These are phyloP conservation scores for Claviceps spartinae DNA, from an alignment of 2,329 filamentous ascomycete genomes.

Conservation along the genomic window DNA sequence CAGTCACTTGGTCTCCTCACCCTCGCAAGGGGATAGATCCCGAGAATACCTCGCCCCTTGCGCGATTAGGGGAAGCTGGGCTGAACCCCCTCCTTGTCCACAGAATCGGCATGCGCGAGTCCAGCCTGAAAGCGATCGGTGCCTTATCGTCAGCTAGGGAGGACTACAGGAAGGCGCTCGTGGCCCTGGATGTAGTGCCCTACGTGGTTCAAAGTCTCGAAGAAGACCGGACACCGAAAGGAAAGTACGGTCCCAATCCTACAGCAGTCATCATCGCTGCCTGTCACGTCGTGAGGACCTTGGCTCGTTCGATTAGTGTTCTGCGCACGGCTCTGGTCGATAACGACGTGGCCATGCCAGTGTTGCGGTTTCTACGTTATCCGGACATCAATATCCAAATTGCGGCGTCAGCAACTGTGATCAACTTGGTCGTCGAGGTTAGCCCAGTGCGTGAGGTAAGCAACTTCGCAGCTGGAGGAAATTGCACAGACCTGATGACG, in stretches of 20 bases:
- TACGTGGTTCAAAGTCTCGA: constrained; percentile 71
- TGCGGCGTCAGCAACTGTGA: constrained; percentile 70
- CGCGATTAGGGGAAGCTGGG: constrained; percentile 46
- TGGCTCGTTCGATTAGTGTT: constrained; percentile 74
- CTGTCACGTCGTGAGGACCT: constrained; percentile 65
- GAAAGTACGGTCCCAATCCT: constrained; percentile 55
- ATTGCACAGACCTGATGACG: no score
- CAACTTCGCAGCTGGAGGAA: constrained; percentile 7
- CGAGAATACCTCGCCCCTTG: constrained; percentile 20
- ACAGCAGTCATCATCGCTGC: constrained; percentile 68
- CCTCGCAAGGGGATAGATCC: constrained; percentile 21
- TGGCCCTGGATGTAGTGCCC: constrained; percentile 66
- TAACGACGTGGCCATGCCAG: constrained; percentile 62
- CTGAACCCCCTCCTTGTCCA: constrained; percentile 49
- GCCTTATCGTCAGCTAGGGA: constrained; percentile 72
- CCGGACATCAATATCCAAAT: constrained; percentile 67
- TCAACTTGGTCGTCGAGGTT: constrained; percentile 76
- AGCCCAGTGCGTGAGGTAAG: constrained; percentile 82
- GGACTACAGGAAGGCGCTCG: constrained; percentile 67
- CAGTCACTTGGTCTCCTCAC: constrained; percentile 27
- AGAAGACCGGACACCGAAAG: no score
- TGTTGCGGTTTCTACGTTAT: constrained; percentile 64
- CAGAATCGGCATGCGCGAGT: constrained; percentile 63
- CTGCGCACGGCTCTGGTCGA: constrained; percentile 81
- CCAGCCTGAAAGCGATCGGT: constrained; percentile 64